Base-by-base conservation (phyloP, 1,139 yeast genomes). In the Blastobotrys serpentis region DNA sequence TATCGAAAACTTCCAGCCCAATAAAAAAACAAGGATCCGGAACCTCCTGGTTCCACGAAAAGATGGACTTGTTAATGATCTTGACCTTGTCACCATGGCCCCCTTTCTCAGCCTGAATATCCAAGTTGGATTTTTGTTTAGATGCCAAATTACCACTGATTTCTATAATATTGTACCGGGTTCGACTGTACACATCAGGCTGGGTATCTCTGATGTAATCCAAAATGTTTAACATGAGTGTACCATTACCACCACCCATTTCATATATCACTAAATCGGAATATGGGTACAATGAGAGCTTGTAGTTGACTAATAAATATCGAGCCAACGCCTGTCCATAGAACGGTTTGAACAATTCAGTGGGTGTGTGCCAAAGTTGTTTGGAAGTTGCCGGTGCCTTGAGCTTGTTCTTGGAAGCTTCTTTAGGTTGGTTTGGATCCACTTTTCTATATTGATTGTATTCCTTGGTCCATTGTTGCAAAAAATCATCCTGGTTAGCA, bases 181-280 rank as follows among this genome's bases (percentile, higher is more conserved):
- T 83, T 39, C 80, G 72, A 10, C 71, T 67, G 62, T 86, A 88
- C 10, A 86, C 81, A 38, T 84, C 89, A 0, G 95, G 92, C 53
- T 84, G 84, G 16, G 75, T 71, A 19, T 69, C 70, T 52, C 79
- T 74, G 53, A 87, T 76, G 61, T 75, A 87, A 59, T 82, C 82
- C 56, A 87, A 68, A n/a, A 87, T 78, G 60, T 87, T 84, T 51
- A 78, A 67, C 96, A 87, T 87, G 50, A 87, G 67, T 0, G 95
- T 87, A 47, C 95, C 95, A 60, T 87, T 87, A 56, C 96, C 96
- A 32, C 92, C 95, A 50, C 96, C 96, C 76, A 86, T 81, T 67
- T 88, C 96, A 66, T 86, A 88, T 11, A 87, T 84, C 5, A 81
- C 73, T 44, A 87, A 70, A 57, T 83, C 88, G 32, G 77, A 70